Evolutionary conservation across 2,329 filamentous ascomycete genomes (phyloP), one percentile per base, ranked within the genome.

Genomic region (Fusarium tuaranense): DNA sequence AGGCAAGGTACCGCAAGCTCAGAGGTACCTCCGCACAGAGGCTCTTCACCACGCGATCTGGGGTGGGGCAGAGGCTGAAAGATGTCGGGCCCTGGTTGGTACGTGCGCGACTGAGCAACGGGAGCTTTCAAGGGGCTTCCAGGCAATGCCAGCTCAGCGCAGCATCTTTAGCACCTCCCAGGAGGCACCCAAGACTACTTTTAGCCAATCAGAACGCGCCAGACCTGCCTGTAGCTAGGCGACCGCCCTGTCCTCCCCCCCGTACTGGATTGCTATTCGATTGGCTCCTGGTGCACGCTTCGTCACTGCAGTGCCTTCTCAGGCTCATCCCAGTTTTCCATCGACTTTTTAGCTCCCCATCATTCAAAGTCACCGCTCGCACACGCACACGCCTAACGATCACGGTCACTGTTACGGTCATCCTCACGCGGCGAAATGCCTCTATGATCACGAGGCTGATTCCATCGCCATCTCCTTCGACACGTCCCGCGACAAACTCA

Each of bases 261-360:
- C 48, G 27, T 53, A 30, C 39, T 48, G 59, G 68, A 57, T 78
- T 70, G 71, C 76, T 79, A 70, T 79, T 79, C 70, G 66, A 78
- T 70, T 70, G 73, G 76, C 76, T 76, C 73, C 72, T 68, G 66
- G 67, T 51, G 70, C 77, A 79, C 71, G 75, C 77, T 78, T 79
- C 78, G 76, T 79, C 78, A 78, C 78, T 79, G 55, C 63, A 48
- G 44, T 48, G 20, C 60, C 70, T 71, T 74, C 65, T 53, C 67
- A 70, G 67, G 58, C 67, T 65, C 72, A 75, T 75, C 71, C 71
- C 72, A 69, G 70, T 70, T 75, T 75, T 75, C 44, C 44, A 48
- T 48, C 70, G 75, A 36, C 46, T 69, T 69, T 67, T 67, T 69
- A 69, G 63, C 67, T 69, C 55, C 46, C 67, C 62, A 38, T 65